Evolutionary conservation across 2,329 filamentous ascomycete species (phyloP).

Genomic region (Byssochlamys sp.): DNA sequence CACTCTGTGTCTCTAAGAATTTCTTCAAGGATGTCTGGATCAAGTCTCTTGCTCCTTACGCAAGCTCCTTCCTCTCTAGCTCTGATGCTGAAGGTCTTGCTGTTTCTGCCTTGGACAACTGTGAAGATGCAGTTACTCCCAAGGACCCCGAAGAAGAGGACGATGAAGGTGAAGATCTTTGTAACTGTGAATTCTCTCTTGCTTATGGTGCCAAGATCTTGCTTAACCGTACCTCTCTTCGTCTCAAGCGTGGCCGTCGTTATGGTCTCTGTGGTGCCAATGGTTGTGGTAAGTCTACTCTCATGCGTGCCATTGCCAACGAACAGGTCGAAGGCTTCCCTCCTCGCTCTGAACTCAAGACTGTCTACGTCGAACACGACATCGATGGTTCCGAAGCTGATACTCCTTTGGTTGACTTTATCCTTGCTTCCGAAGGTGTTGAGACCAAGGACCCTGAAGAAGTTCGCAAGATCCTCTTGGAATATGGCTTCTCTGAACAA

Average conservation of each 20-base stretch:
- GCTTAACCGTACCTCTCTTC: slow-evolving; percentile 93
- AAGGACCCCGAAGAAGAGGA: slow-evolving; percentile 66
- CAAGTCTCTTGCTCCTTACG: no score
- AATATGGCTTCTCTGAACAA: no score
- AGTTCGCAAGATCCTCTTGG: slow-evolving; percentile 70
- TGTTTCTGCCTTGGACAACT: no score
- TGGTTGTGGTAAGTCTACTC: slow-evolving; percentile 98
- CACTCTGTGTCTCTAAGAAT: no score
- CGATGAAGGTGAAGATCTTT: slow-evolving; percentile 98
- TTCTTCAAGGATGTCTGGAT: no score
- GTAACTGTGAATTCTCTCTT: slow-evolving; percentile 99
- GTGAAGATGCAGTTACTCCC: no score
- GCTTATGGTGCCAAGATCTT: slow-evolving; percentile 99
- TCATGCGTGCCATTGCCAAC: slow-evolving; percentile 99
- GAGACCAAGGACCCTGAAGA: slow-evolving; percentile 99
- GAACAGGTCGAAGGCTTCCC: slow-evolving; percentile 99
- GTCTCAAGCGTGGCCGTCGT: slow-evolving; percentile 96
- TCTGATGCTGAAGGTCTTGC: slow-evolving; percentile 59
- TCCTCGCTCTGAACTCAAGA: slow-evolving; percentile 99
- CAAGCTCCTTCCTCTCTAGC: no score
- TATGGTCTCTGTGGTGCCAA: slow-evolving; percentile 99
- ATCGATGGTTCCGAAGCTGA: slow-evolving; percentile 93
- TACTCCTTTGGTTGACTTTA: slow-evolving; percentile 93
- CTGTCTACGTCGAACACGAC: slow-evolving; percentile 99
- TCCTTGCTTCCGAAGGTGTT: no score